A percentile compares a stretch with the other conserved stretches of the same genome.
Evolutionary conservation across 805 yeast species (phyloP).

Genomic region (Candida gorgasii): DNA sequence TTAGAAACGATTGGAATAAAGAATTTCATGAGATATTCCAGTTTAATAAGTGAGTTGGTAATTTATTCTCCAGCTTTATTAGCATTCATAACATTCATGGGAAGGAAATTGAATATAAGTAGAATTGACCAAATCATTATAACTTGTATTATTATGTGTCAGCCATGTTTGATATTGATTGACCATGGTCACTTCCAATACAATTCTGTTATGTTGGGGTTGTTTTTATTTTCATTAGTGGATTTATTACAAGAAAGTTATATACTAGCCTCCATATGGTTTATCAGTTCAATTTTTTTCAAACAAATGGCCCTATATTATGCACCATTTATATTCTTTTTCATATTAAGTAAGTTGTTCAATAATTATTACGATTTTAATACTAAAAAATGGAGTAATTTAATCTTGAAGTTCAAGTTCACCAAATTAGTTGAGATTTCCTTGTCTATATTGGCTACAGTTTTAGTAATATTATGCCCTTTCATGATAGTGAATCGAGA

Average conservation of each 20-base stretch:
- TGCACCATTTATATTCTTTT: conserved; percentile 84
- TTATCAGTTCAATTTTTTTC: conserved; percentile 75
- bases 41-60: conserved; percentile 69
- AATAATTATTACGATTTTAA: conserved; percentile 19
- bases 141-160: conserved; percentile 76
- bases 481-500: conserved; percentile 37
- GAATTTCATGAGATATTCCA: conserved; percentile 83
- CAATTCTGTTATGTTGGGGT: conserved; percentile 91
- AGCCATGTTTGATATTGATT: conserved; percentile 77
- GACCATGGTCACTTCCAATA: conserved; percentile 98
- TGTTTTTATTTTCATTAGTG: conserved; percentile 66
- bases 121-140: conserved; percentile 77
- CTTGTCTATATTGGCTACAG: conserved; percentile 58
- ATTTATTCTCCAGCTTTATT: conserved; percentile 80
- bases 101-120: conserved; percentile 53
- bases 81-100: conserved; percentile 68
- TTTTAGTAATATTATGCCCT: conserved; percentile 58
- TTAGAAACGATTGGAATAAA: conserved; percentile 66
- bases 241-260: conserved; percentile 64
- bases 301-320: conserved; percentile 96
- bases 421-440: conserved; percentile 63
- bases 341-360: conserved; percentile 57
- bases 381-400: conserved; percentile 14
- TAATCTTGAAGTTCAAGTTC: conserved; percentile 44
- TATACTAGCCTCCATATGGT: conserved; percentile 70